Conservation (phyloP, 768 basidiomycete genomes). For the Tricholoma flavovirens region DNA sequence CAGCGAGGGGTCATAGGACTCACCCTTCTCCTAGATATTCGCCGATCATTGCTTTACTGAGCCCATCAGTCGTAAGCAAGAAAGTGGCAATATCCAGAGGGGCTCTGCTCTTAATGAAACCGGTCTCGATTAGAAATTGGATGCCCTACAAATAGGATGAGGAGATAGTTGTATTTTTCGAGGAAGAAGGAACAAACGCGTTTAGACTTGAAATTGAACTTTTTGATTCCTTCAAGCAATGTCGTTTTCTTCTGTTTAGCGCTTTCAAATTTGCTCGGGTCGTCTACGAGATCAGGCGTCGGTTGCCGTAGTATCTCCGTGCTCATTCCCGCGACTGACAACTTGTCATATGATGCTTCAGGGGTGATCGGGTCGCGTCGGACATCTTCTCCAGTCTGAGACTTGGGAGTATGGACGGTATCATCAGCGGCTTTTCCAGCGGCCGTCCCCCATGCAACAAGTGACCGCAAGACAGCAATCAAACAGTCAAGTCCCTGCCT, state of each 20-base stretch:
- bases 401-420: slow-evolving; percentile 32
- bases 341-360: slow-evolving; percentile 51
- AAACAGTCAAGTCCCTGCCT: slow-evolving; percentile 95
- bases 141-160: slow-evolving; percentile 56
- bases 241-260: slow-evolving; percentile 97
- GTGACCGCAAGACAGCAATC: slow-evolving; percentile 79
- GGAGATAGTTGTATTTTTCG: not conserved
- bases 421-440: slow-evolving; percentile 42
- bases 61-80: slow-evolving; percentile 81
- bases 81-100: slow-evolving; percentile 83
- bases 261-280: slow-evolving; percentile 88
- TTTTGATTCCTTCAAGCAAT: slow-evolving; percentile 89
- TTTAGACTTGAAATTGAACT: slow-evolving; percentile 99
- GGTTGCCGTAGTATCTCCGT: slow-evolving; percentile 55
- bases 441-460: slow-evolving; percentile 85
- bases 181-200: slow-evolving; percentile 44
- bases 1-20: slow-evolving; percentile 20
- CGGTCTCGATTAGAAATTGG: slow-evolving; percentile 80
- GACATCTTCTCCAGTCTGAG: slow-evolving; percentile 48
- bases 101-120: slow-evolving; percentile 69
- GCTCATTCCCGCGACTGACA: slow-evolving; percentile 42
- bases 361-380: slow-evolving; percentile 47
- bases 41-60: slow-evolving; percentile 94
- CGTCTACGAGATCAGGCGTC: slow-evolving; percentile 81
- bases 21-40: slow-evolving; percentile 98